A percentile compares a stretch with the other conserved stretches of the same genome.
phyloP scores from a whole-genome alignment of 257 asterid species.

The Scutellaria baicalensis region DNA sequence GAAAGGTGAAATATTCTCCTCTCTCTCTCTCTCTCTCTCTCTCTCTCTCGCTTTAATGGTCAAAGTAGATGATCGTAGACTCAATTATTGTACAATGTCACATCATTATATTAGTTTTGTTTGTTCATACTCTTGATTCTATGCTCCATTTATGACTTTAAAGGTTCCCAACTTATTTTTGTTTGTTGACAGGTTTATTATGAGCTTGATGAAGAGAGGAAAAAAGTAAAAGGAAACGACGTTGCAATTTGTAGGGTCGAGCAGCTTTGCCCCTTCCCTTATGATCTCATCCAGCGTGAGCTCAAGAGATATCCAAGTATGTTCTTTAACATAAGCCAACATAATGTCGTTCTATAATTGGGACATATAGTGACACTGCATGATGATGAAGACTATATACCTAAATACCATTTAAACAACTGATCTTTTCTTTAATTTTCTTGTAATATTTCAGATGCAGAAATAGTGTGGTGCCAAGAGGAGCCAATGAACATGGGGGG shows the following conservation, averaged over 20 bases:
- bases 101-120: background rate
- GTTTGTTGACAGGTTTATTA: constrained; percentile 60
- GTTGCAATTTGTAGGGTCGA: constrained; percentile 94
- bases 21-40: background rate
- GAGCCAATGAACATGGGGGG: constrained; percentile 92
- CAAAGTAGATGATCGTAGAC: background rate
- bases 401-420: background rate
- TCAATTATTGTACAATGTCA: background rate
- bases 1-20: constrained; percentile 51
- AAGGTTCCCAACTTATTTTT: background rate
- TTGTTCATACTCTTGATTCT: background rate
- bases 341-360: background rate
- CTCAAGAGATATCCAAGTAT: constrained; percentile 92
- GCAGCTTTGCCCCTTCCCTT: constrained; percentile 97
- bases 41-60: background rate
- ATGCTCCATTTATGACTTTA: background rate
- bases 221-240: constrained; percentile 53
- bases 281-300: constrained; percentile 88
- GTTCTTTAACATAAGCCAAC: constrained; percentile 9
- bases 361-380: background rate
- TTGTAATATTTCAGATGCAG: constrained; percentile 40
- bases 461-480: constrained; percentile 78
- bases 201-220: constrained; percentile 89
- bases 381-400: background rate
- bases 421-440: background rate